Evolutionary conservation across 805 yeast species (phyloP), one percentile per base, ranked within the genome.

Genomic region (Kockiozyma suomiensis): DNA sequence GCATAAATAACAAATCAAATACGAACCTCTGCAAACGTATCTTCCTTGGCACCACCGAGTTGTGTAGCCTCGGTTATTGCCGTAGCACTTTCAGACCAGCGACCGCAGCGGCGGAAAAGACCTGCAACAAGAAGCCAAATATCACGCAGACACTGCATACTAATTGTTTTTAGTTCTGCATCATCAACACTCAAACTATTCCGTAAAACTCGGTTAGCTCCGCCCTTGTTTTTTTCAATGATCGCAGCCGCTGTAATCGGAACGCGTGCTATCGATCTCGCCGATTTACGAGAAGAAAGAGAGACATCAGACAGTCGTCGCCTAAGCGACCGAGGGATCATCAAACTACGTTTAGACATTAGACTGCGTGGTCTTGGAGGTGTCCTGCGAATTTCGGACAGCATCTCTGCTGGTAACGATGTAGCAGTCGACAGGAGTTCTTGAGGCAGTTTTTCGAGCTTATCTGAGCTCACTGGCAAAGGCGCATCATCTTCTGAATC

Each of bases 61-160:
- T 60, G 59, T 5, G 61, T 51, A n/a, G 66, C 66, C 30, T 60
- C 64, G 8, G 40, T 46, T 8, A 62, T 61, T 3, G 66, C 63
- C 13, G 64, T 53, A 17, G 55, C 66, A 33, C 61, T 52, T 51
- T 62, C 65, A 19, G 40, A n/a, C 58, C 56, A 62, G 28, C 50
- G 54, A 23, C 54, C 65, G 8, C 51, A 28, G 17, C 58, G 40
- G 6, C 66, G 54, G 42, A 62, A 62, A 37, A 62, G 46, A 17
- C 66, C 66, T 10, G 66, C 65, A 3, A 62, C 64, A 6, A 55
- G 30, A 5, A 62, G 54, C 66, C 66, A 62, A 10, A 62, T 50
- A 21, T 60, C 64, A 12, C 66, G 58, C 35, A 62, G 40, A 23
- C 66, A 62, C 52, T 47, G 57, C 65, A 59, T 62, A 33, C 64